Percentiles rank a stretch among this genome's conserved stretches.
Evolutionary conservation across 192 early-diverging fungal species (phyloP).

Genomic region (Dispira parvispora): DNA sequence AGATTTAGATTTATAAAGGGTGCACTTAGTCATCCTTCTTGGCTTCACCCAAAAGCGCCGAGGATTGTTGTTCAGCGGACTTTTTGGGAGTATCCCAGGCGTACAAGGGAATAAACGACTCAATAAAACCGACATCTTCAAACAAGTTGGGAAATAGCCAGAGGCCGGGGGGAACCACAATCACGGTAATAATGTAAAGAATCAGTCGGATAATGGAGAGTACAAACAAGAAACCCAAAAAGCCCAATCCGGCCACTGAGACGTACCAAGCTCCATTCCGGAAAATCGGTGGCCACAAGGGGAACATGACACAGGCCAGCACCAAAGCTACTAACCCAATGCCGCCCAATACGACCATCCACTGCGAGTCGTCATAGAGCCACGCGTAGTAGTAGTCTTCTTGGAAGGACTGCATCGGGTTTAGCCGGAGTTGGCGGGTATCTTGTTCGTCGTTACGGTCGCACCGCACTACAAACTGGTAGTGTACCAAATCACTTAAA

Average conservation of each 20-base stretch:
- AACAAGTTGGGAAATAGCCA: slow-evolving; percentile 98
- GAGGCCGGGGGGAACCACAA: slow-evolving; percentile 58
- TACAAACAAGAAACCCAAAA: slow-evolving; percentile 80
- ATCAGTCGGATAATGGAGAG: slow-evolving; percentile 76
- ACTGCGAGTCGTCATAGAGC: slow-evolving; percentile 84
- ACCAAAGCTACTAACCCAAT: slow-evolving; percentile 58
- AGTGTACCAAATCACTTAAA: slow-evolving; percentile 42
- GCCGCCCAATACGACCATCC: slow-evolving; percentile 59
- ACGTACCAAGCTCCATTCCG: slow-evolving; percentile 81
- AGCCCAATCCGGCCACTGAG: slow-evolving; percentile 55
- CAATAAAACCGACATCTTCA: slow-evolving; percentile 85
- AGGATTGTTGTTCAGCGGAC: background rate
- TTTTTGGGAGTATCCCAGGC: slow-evolving; percentile 58
- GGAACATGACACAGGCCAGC: slow-evolving; percentile 93
- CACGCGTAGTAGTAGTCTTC: slow-evolving; percentile 84
- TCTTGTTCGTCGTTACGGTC: slow-evolving; percentile 35
- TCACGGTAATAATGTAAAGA: slow-evolving; percentile 59
- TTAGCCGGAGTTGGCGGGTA: slow-evolving; percentile 28
- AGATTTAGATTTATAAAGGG: too few relatives aligned
- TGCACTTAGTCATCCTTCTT: background rate
- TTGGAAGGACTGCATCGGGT: slow-evolving; percentile 42
- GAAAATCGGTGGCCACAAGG: slow-evolving; percentile 77
- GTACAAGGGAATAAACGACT: slow-evolving; percentile 84
- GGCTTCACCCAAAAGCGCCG: background rate
- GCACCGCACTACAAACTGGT: slow-evolving; percentile 64